Evolutionary conservation across 2,329 filamentous ascomycete species (phyloP).

Genomic region (Capronia americana): DNA sequence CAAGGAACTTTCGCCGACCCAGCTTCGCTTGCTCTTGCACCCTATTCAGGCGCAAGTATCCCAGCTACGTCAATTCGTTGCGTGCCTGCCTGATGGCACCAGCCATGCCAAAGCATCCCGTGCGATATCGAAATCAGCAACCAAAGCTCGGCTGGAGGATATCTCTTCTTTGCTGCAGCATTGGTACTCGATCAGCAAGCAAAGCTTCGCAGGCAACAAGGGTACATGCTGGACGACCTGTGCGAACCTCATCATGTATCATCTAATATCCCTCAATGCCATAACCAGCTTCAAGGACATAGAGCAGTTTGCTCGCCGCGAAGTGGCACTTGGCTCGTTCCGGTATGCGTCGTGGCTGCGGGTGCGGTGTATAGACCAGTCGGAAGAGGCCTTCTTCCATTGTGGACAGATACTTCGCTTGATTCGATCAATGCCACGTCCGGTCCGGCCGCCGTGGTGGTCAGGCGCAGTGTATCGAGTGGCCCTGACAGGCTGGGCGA

Average conservation of each 20-base stretch:
- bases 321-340: conserved; percentile 63
- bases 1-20: conserved; percentile 58
- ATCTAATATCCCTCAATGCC: conserved; percentile 72
- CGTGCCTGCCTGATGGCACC: conserved; percentile 65
- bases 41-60: conserved; percentile 70
- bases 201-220: conserved; percentile 62
- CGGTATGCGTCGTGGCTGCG: conserved; percentile 63
- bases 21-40: conserved; percentile 71
- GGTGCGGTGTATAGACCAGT: conserved; percentile 68
- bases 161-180: conserved; percentile 68
- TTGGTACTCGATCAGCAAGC: conserved; percentile 71
- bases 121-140: conserved; percentile 65
- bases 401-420: conserved; percentile 71
- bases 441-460: conserved; percentile 73
- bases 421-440: conserved; percentile 64
- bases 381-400: conserved; percentile 70
- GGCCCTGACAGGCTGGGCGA: conserved; percentile 67
- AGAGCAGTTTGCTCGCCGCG: conserved; percentile 68
- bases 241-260: conserved; percentile 72
- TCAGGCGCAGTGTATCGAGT: conserved; percentile 73
- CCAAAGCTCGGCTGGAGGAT: conserved; percentile 67
- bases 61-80: conserved; percentile 69
- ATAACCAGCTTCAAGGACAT: conserved; percentile 72
- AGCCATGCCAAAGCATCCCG: conserved; percentile 48
- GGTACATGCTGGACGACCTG: conserved; percentile 64